Conservation (phyloP, 768 basidiomycete genomes). For the Leccinum fibrillosum region DNA sequence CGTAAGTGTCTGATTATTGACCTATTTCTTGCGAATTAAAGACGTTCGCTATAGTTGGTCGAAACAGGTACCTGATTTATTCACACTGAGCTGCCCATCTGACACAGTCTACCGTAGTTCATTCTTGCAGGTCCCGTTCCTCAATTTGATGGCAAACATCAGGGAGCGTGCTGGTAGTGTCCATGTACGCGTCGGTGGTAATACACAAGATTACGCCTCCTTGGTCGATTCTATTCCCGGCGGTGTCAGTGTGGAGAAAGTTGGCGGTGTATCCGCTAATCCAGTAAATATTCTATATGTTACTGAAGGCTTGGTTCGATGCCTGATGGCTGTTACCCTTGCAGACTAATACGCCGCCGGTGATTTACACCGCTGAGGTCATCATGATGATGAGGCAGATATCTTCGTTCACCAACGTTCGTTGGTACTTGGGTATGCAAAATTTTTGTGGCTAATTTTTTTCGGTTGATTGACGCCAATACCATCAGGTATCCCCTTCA, state of each 20-base stretch:
- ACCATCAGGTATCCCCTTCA: slow-evolving; percentile 56
- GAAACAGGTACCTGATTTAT: slow-evolving; percentile 13
- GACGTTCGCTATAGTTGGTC: slow-evolving; percentile 10
- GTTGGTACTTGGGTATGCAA: slow-evolving; percentile 58
- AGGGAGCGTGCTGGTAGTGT: slow-evolving; percentile 59
- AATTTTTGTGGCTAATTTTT: not conserved
- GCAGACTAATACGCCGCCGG: slow-evolving; percentile 30
- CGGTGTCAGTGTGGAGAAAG: slow-evolving; percentile 50
- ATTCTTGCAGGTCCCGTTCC: slow-evolving; percentile 57
- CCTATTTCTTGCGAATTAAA: not conserved
- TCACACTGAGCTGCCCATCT: not conserved
- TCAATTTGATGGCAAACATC: slow-evolving; percentile 80
- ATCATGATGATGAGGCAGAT: slow-evolving; percentile 64
- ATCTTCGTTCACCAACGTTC: slow-evolving; percentile 52
- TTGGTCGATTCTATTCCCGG: slow-evolving; percentile 49
- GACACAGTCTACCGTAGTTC: slow-evolving; percentile 33
- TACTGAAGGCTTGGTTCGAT: not conserved
- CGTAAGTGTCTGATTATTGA: not conserved
- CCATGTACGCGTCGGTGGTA: slow-evolving; percentile 72
- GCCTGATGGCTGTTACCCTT: not conserved
- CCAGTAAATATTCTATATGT: slow-evolving; percentile 30
- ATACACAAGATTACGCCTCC: slow-evolving; percentile 67
- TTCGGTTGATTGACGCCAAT: slow-evolving; percentile 10
- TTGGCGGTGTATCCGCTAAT: slow-evolving; percentile 31
- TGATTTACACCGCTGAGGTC: slow-evolving; percentile 61